phyloP scores from a whole-genome alignment of 352 stramenopile species.

The Phytophthora capsici region DNA sequence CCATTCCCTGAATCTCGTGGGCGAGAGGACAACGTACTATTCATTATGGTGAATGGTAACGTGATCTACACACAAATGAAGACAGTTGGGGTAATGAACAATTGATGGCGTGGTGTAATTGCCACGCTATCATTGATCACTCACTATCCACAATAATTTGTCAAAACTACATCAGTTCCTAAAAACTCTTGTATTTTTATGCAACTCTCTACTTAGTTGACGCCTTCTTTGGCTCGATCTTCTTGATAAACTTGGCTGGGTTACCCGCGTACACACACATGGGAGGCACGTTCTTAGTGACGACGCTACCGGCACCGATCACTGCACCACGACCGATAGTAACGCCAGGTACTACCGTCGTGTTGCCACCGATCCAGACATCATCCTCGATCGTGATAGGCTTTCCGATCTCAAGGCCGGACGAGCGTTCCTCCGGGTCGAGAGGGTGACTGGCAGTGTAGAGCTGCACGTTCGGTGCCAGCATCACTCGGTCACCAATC shows the following conservation, averaged over 20 bases:
- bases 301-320: conserved; percentile 78
- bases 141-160: too few species aligned
- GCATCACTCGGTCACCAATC: conserved; percentile 73
- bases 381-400: conserved; percentile 82
- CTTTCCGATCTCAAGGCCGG: conserved; percentile 55
- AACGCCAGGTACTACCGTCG: conserved; percentile 66
- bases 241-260: conserved; percentile 78
- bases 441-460: conserved; percentile 82
- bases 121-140: neutral
- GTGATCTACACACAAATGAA: too few species aligned
- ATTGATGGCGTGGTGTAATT: too few species aligned
- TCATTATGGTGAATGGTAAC: too few species aligned
- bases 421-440: conserved; percentile 43
- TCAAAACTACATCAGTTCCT: too few species aligned
- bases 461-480: conserved; percentile 76
- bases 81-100: too few species aligned
- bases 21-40: too few species aligned
- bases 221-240: conserved; percentile 35
- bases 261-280: conserved; percentile 71
- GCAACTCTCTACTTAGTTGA: neutral
- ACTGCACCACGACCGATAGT: conserved; percentile 65
- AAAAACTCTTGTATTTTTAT: too few species aligned
- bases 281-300: conserved; percentile 79
- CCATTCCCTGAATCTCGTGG: too few species aligned
- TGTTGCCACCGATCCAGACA: conserved; percentile 82